Evolutionary conservation across 78 protist species (phyloP).

Genomic region (Protostelium mycophagum): DNA sequence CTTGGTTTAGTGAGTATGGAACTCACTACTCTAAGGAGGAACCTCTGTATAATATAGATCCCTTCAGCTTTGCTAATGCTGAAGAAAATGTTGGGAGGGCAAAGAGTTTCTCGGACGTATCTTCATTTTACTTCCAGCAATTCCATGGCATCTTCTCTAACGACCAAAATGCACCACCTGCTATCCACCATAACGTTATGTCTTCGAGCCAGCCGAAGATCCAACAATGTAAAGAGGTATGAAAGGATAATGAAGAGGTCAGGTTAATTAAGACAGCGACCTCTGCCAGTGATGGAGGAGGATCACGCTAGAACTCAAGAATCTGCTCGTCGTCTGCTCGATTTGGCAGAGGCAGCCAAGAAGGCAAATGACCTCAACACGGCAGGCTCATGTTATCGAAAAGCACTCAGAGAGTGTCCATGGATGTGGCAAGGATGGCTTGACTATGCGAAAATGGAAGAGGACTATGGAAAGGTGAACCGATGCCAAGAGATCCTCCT

Average conservation of each 20-base stretch:
- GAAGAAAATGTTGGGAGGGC: background rate
- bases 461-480: slow-evolving; percentile 70
- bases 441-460: slow-evolving; percentile 88
- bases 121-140: background rate
- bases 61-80: background rate
- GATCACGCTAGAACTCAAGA: background rate
- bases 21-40: background rate
- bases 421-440: slow-evolving; percentile 72
- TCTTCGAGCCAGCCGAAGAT: too few relatives aligned
- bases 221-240: too few relatives aligned
- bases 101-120: background rate
- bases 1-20: background rate
- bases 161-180: background rate
- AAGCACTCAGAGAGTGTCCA: slow-evolving; percentile 45
- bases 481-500: slow-evolving; percentile 67
- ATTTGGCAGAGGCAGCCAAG: slow-evolving; percentile 73
- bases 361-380: slow-evolving; percentile 39
- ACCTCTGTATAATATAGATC: background rate
- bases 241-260: too few relatives aligned
- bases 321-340: slow-evolving; percentile 12
- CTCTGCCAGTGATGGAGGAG: too few relatives aligned
- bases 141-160: background rate
- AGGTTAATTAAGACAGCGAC: too few relatives aligned
- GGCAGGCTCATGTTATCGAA: slow-evolving; percentile 55
- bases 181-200: background rate